Evolutionary conservation across 176 grass and related monocot genomes (phyloP), one percentile per base, ranked within the genome.

Genomic region (Oryza longistaminata): DNA sequence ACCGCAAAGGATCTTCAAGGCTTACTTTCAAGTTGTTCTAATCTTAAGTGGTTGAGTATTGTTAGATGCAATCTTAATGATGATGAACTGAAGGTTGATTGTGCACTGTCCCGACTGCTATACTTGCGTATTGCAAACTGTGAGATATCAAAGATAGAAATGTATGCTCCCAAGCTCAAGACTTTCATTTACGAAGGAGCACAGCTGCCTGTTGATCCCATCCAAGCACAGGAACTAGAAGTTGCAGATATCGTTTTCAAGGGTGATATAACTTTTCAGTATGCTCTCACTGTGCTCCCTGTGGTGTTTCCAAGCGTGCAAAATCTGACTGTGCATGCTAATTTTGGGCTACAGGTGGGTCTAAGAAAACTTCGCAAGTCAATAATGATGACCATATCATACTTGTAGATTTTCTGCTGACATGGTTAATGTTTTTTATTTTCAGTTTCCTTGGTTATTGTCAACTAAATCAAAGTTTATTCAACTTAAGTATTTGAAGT

Each of bases 31-130:
- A 53, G 35, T 22, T 81, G 78, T 6, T 12, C 4, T 53, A 13
- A 3, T 37, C 78, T 81, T 52, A 44, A 81, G 42, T 70, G 27
- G 78, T 44, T 80, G 43, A 35, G 43, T 80, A 11, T 68, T 12
- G 64, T 68, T 66, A 3, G 12, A 17, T 66, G 76, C 22, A 4
- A 66, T 11, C 10, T 80, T 4, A 19, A 55, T 19, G 14, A 49
- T 11, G 64, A 11, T 66, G 64, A 67, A 46, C 64, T 67, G n/a
- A 80, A 49, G 37, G 77, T 68, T 40, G 13, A 45, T 11, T 14
- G 15, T 45, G 43, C 64, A 80, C 26, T 68, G 2, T 27, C 62
- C 31, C 24, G 79, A 21, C 33, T 81, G 48, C 29, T 15, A 60
- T 71, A 40, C 68, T 81, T 81, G 67, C 21, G n/a, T 70, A 12